Evolutionary conservation across 768 basidiomycete species (phyloP), one percentile per base, ranked within the genome.

Genomic region (Naganishia antarctica): DNA sequence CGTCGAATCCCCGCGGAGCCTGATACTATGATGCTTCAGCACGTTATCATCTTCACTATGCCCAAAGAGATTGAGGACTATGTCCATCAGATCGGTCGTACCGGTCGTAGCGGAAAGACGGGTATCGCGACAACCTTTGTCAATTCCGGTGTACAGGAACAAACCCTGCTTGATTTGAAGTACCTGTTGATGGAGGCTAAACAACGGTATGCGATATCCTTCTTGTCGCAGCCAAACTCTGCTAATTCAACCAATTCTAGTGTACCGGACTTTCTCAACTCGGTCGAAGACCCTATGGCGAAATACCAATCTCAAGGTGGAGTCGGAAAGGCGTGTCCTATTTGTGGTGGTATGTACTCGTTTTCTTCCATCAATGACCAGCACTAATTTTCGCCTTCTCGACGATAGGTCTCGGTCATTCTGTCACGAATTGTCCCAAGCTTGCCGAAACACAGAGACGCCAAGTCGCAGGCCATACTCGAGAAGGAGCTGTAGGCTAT

Each of bases 41-140:
- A 97, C 76, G 93, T 98, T 74, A 97, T 99, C 78, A 98, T 97
- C 67, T 99, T 93, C 77, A 87, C 89, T 31, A 98, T 99, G 96
- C 96, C 96, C 0, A 99, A 98, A 78, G 96, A 99, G 80, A 99
- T 99, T 68, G 96, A 99, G 66, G 96, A 99, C 77, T 99, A 99
- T 72, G 94, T 98, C 53, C 96, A 99, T 80, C 94, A 99, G 78
- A 98, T 98, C 69, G 96, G 96, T 28, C 88, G 96, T 66, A 99
- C 96, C 7, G 96, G 96, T 58, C 86, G 96, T 70, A 91, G 89
- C 69, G 96, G 96, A 23, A 97, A 97, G 78, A 99, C 96, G 0
- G 96, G 96, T 58, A 97, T 99, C 62, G 94, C 96, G 32, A 99
- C 96, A 34, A 93, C 96, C 37, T 99, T 99, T 73, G 91, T 98